Conservation (phyloP, 169 alveolate genomes). For the Condylostoma magnum region DNA sequence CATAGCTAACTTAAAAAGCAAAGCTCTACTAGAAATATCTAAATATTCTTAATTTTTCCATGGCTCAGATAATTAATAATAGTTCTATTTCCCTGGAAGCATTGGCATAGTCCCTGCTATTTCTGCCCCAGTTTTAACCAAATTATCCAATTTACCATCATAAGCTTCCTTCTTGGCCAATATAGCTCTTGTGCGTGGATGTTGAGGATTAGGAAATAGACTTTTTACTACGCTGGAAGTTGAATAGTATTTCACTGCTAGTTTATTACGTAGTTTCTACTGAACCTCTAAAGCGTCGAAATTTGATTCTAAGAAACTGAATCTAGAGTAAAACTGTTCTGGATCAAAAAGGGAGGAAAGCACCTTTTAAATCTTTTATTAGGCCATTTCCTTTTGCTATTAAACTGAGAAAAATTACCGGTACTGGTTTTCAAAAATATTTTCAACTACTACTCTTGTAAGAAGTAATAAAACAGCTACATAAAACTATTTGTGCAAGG, state of each 20-base stretch:
- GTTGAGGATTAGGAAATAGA: conserved; percentile 44
- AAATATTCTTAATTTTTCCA: conserved; percentile 24
- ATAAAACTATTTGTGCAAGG: neutral
- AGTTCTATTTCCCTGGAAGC: conserved; percentile 26
- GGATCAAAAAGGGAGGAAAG: conserved; percentile 55
- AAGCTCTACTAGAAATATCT: conserved; percentile 22
- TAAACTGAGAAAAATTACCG: conserved; percentile 32
- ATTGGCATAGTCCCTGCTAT: conserved; percentile 30
- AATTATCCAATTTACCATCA: conserved; percentile 23
- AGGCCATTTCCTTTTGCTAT: conserved; percentile 34
- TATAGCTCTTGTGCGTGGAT: conserved; percentile 20
- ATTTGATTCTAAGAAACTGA: conserved; percentile 55
- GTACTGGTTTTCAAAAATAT: conserved; percentile 38
- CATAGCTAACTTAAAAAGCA: neutral
- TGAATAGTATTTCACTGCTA: conserved; percentile 41
- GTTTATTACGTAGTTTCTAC: conserved; percentile 28
- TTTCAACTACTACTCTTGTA: conserved; percentile 38
- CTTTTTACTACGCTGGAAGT: conserved; percentile 45
- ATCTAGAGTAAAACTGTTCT: conserved; percentile 48
- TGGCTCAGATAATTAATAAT: conserved; percentile 19
- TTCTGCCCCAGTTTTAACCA: conserved; percentile 30
- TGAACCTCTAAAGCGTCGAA: conserved; percentile 51
- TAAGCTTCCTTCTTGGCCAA: conserved; percentile 23
- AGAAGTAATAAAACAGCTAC: conserved; percentile 25
- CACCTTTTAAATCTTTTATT: conserved; percentile 30